Conservation (phyloP, 352 stramenopile species). For the Blastocystis sp. region DNA sequence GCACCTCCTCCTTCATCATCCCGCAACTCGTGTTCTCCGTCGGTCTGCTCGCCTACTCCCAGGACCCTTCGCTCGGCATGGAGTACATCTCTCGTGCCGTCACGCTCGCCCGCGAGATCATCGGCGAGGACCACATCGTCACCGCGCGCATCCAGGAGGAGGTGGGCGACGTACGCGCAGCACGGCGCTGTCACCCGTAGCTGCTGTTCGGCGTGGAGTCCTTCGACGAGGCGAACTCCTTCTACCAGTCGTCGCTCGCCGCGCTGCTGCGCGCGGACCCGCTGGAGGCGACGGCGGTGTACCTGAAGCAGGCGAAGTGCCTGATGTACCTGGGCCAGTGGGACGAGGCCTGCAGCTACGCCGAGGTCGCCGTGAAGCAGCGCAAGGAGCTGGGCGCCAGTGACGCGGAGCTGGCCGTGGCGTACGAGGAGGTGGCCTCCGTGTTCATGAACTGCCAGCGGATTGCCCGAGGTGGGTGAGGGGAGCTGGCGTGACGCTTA, state of each 20-base stretch:
- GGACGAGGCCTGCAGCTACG: conserved; percentile 19
- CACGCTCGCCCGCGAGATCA: conserved; percentile 7
- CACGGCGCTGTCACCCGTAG: neutral
- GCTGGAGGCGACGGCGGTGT: neutral
- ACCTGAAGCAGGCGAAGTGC: conserved; percentile 45
- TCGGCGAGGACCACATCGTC: neutral
- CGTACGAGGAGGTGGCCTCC: neutral
- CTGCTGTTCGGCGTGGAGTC: conserved; percentile 22
- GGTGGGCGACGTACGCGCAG: conserved; percentile 24
- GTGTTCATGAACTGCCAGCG: conserved; percentile 30
- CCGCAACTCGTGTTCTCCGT: conserved; percentile 51
- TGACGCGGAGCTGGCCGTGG: neutral
- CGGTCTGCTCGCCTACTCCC: conserved; percentile 30
- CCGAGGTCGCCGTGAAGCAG: conserved; percentile 1
- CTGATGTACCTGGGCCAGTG: conserved; percentile 13
- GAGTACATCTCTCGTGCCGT: conserved; percentile 51
- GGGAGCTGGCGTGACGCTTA: neutral
- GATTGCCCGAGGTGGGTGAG: neutral
- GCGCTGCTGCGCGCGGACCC: neutral
- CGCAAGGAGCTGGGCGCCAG: conserved; percentile 8
- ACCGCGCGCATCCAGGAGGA: conserved; percentile 21
- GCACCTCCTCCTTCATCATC: neutral
- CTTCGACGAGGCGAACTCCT: conserved; percentile 36
- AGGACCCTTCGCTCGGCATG: conserved; percentile 54
- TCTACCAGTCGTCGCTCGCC: conserved; percentile 22